phyloP scores from a whole-genome alignment of 192 early-diverging fungal genomes.

The Lunasporangiospora selenospora region DNA sequence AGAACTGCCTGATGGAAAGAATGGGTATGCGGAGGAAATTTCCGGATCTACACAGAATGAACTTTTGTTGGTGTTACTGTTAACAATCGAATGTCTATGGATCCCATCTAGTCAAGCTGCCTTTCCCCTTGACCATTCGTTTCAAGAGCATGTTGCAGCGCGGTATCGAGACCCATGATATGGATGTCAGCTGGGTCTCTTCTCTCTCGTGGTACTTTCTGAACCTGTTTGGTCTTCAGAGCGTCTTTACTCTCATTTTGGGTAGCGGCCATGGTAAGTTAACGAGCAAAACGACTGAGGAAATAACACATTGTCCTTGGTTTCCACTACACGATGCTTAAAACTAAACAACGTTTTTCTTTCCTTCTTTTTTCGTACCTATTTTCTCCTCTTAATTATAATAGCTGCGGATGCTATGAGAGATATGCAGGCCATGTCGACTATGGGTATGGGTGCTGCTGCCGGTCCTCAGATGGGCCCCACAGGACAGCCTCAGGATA shows the following conservation, averaged over 20 bases:
- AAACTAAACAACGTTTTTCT: no score
- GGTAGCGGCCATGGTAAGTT: constrained; percentile 85
- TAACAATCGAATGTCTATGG: background rate
- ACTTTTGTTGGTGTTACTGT: no score
- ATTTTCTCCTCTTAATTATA: constrained; percentile 1
- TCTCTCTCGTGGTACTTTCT: constrained; percentile 99
- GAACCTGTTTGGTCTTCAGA: constrained; percentile 93
- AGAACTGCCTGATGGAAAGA: no score
- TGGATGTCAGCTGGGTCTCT: constrained; percentile 98
- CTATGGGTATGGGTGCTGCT: constrained; percentile 75
- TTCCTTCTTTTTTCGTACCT: background rate
- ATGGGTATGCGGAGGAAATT: no score
- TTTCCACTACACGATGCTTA: no score
- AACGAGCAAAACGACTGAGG: no score
- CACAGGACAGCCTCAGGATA: constrained; percentile 83
- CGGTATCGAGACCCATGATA: constrained; percentile 92
- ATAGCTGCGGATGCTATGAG: constrained; percentile 80
- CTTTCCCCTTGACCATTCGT: constrained; percentile 94
- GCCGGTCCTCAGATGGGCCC: constrained; percentile 57
- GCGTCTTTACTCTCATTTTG: constrained; percentile 90
- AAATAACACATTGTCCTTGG: no score
- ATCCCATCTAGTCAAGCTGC: constrained; percentile 79
- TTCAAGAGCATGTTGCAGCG: constrained; percentile 99
- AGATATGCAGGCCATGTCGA: constrained; percentile 93
- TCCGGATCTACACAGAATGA: no score